Evolutionary conservation across 2,329 filamentous ascomycete genomes (phyloP), one percentile per base, ranked within the genome.

Genomic region (Pseudogymnoascus sp.): DNA sequence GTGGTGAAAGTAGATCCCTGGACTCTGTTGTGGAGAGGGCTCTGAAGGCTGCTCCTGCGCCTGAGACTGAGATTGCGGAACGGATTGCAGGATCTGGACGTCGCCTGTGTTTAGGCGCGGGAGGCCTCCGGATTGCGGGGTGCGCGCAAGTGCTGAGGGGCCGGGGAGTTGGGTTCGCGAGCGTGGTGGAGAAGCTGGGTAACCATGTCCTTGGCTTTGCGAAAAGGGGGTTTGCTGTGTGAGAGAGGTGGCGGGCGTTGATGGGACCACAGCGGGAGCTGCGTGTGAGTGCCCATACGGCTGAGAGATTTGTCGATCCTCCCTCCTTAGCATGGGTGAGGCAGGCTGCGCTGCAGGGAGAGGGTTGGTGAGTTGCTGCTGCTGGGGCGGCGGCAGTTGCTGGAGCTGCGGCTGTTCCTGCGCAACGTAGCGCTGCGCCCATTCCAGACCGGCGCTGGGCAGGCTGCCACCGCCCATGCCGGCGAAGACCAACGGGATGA

Each of bases 1-100:
- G 73, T 96, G 91, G 72, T 96, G 91, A 74, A 96, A 96, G 75
- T 91, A 95, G 59, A 96, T 89, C 29, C 50, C 50, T 56, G 50
- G 50, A 13, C 50, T 56, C 29, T 56, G 50, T 61, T 63, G 35
- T n/a, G 63, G 33, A 29, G 61, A 38, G 19, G 59, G 59, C 14
- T 69, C 70, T 63, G 71, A 69, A 62, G 71, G 69, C 24, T 68
- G 64, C 33, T 68, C 63, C 31, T 67, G 67, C 42, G 70, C 42
- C 26, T 56, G 50, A 56, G 50, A 56, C 50, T 33, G 50, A 19
- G 50, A 19, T 56, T 56, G 50, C 24, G 59, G 59, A 29, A 40
- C 14, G 44, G 69, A 70, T 50, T 68, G 64, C n/a, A 74, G 70
- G n/a, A 75, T 72, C 37, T 75, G 76, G 62, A 73, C 71, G 67